These are phyloP conservation scores for Cephaloascus albidus DNA, from an alignment of 805 yeast species.

Conservation along the genomic window DNA sequence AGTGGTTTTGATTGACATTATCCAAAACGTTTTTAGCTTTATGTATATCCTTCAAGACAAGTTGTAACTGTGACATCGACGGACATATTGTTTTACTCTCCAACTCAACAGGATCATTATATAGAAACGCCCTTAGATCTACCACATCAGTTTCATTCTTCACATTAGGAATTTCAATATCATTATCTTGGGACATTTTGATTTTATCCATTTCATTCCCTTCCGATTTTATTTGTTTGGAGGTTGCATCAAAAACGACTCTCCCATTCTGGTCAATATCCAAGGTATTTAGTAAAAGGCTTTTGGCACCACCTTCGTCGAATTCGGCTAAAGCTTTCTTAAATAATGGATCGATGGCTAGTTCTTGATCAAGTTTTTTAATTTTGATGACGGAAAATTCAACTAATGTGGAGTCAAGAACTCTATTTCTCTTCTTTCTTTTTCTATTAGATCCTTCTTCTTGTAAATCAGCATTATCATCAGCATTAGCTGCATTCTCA, in stretches of 20 bases:
- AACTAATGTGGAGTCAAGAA: constrained; percentile 38
- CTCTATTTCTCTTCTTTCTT: constrained; percentile 7
- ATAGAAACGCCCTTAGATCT: not conserved
- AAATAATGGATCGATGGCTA: constrained; percentile 65
- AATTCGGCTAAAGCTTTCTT: constrained; percentile 68
- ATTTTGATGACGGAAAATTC: constrained; percentile 40
- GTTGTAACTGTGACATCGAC: constrained; percentile 51
- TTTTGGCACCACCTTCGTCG: constrained; percentile 78
- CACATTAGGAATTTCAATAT: constrained; percentile 16
- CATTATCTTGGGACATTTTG: constrained; percentile 11
- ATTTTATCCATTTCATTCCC: constrained; percentile 1
- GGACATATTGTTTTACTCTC: constrained; percentile 50
- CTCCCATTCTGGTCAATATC: constrained; percentile 42
- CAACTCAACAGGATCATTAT: constrained; percentile 7
- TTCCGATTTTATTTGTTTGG: not conserved
- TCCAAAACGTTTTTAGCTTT: constrained; percentile 39
- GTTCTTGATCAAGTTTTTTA: constrained; percentile 53
- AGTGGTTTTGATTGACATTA: constrained; percentile 28
- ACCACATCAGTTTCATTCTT: constrained; percentile 6
- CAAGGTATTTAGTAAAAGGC: constrained; percentile 54
- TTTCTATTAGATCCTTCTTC: constrained; percentile 4
- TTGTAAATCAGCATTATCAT: constrained; percentile 12
- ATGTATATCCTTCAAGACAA: constrained; percentile 45
- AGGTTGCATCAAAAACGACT: constrained; percentile 58
- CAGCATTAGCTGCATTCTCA: constrained; percentile 10